These are phyloP conservation scores for Vararia minispora DNA, from an alignment of 768 basidiomycete species.

Conservation along the genomic window DNA sequence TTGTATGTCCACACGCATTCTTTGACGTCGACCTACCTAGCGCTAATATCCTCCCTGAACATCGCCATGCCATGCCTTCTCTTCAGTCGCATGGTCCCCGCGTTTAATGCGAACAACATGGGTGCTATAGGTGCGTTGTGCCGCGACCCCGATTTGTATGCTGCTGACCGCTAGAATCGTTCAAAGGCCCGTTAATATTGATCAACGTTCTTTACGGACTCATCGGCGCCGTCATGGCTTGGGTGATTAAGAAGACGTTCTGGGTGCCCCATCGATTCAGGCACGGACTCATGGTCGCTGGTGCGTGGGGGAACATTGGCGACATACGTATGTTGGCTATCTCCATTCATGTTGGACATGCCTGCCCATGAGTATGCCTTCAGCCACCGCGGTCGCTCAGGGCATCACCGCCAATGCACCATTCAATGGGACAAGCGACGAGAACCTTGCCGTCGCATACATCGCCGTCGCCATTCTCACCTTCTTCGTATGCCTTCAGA, in stretches of 20 bases:
- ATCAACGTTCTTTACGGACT: conserved; percentile 49
- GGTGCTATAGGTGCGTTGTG: conserved; percentile 33
- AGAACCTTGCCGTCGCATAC: conserved; percentile 56
- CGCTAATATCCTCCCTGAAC: conserved; percentile 23
- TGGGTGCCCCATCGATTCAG: conserved; percentile 75
- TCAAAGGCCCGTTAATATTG: conserved; percentile 48
- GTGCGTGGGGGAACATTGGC: conserved; percentile 58
- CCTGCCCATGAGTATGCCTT: neutral
- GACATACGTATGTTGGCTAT: conserved; percentile 47
- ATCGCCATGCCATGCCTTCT: conserved; percentile 51
- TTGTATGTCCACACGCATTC: conserved; percentile 25
- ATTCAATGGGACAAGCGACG: conserved; percentile 46
- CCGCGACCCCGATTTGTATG: neutral
- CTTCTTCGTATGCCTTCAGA: conserved; percentile 34
- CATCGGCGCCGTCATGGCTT: conserved; percentile 43
- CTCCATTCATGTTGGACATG: neutral
- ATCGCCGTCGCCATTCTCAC: conserved; percentile 51
- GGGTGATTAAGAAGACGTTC: conserved; percentile 47
- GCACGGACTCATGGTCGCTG: conserved; percentile 58
- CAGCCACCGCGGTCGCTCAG: conserved; percentile 57
- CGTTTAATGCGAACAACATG: conserved; percentile 49
- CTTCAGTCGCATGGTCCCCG: conserved; percentile 64
- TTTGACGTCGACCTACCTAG: neutral
- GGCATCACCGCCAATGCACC: conserved; percentile 50
- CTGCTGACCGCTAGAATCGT: too few relatives aligned